Percentiles rank a stretch among this genome's conserved stretches.
phyloP scores from a whole-genome alignment of 2,329 filamentous ascomycete species.

The Neonectria coccinea region DNA sequence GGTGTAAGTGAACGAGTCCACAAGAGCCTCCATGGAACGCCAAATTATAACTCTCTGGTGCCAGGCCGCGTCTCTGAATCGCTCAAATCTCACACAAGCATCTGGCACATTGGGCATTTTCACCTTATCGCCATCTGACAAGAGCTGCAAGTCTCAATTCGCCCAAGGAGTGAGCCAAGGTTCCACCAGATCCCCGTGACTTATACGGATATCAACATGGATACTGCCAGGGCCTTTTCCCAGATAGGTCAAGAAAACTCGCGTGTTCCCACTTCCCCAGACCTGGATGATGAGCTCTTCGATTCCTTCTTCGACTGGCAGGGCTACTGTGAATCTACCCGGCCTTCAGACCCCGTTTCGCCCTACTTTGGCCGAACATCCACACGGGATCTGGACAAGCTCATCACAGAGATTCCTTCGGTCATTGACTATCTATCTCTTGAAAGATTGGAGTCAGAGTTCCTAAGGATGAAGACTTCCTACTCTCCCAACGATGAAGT shows the following conservation, averaged over 20 bases:
- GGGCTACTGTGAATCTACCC: constrained; percentile 50
- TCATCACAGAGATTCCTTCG: constrained; percentile 52
- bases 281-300: constrained; percentile 51
- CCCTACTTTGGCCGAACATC: constrained; percentile 46
- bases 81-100: constrained; percentile 55
- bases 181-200: constrained; percentile 58
- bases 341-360: constrained; percentile 47
- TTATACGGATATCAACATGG: constrained; percentile 57
- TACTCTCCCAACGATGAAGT: constrained; percentile 50
- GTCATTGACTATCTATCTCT: constrained; percentile 51
- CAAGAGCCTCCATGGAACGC: constrained; percentile 51
- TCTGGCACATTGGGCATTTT: constrained; percentile 55
- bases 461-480: constrained; percentile 51
- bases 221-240: constrained; percentile 50
- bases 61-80: constrained; percentile 54
- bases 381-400: constrained; percentile 48
- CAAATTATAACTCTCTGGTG: constrained; percentile 56
- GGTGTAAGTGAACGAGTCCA: constrained; percentile 55
- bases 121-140: constrained; percentile 54
- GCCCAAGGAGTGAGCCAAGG: constrained; percentile 52
- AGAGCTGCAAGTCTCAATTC: constrained; percentile 53
- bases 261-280: constrained; percentile 52
- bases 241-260: constrained; percentile 52
- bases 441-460: constrained; percentile 47
- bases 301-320: constrained; percentile 54